These are phyloP conservation scores for Gamarada debralockiae DNA, from an alignment of 495 filamentous ascomycete species.

Conservation along the genomic window DNA sequence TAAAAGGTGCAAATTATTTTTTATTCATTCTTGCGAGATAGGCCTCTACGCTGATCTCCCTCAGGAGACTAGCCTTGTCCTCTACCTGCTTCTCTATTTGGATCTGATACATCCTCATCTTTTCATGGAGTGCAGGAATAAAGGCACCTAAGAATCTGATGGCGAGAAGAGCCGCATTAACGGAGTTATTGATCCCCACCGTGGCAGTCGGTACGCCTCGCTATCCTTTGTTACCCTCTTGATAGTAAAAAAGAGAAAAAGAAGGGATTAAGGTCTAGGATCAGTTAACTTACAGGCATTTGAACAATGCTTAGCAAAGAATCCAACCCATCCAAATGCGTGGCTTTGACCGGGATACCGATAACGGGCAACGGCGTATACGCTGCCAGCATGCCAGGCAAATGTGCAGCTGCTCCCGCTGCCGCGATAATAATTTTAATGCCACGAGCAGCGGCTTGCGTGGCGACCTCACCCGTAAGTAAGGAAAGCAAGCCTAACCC, in stretches of 20 bases:
- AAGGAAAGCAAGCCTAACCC: too few species aligned
- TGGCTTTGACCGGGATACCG: slow-evolving; percentile 86
- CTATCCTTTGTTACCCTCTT: background rate
- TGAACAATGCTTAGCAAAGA: slow-evolving; percentile 87
- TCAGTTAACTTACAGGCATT: slow-evolving; percentile 66
- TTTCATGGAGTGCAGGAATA: too few species aligned
- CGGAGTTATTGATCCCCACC: slow-evolving; percentile 89
- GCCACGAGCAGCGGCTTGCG: background rate
- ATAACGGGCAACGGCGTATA: slow-evolving; percentile 89
- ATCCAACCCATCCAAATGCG: slow-evolving; percentile 81
- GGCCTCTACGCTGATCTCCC: background rate
- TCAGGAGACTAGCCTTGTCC: too few species aligned
- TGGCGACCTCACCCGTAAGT: too few species aligned
- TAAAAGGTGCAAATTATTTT: too few species aligned
- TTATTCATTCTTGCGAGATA: background rate
- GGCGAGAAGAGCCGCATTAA: slow-evolving; percentile 89
- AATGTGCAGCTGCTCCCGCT: slow-evolving; percentile 86
- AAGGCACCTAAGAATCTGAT: slow-evolving; percentile 73
- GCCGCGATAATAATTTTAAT: slow-evolving; percentile 34
- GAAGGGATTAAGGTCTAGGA: too few species aligned
- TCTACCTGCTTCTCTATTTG: slow-evolving; percentile 61
- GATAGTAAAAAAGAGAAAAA: background rate
- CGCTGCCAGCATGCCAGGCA: slow-evolving; percentile 88
- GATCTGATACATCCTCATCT: slow-evolving; percentile 54
- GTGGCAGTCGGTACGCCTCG: slow-evolving; percentile 80